Conservation (phyloP, 2,329 filamentous ascomycete genomes). For the Exophiala aquamarina region DNA sequence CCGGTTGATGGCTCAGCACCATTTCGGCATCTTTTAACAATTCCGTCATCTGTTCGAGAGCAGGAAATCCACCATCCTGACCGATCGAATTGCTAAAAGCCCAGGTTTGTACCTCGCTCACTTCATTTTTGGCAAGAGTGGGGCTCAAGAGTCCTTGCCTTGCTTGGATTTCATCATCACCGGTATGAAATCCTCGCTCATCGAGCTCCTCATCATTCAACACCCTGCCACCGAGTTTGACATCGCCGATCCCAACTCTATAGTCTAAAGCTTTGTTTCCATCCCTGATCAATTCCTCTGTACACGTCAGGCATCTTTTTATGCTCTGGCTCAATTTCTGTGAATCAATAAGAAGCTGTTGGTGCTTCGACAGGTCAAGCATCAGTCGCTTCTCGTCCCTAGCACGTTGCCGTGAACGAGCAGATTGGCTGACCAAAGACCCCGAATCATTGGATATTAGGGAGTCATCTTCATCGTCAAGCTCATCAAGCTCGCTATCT, state of each 20-base stretch:
- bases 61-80: no score
- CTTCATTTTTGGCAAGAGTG: slow-evolving; percentile 16
- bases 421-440: slow-evolving; percentile 39
- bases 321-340: slow-evolving; percentile 96
- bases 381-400: slow-evolving; percentile 81
- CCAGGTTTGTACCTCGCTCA: slow-evolving; percentile 20
- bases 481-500: slow-evolving; percentile 22
- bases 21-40: no score
- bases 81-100: neutral
- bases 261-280: slow-evolving; percentile 86
- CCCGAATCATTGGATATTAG: slow-evolving; percentile 33
- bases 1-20: no score
- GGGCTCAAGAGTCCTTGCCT: slow-evolving; percentile 26
- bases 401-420: slow-evolving; percentile 54
- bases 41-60: no score
- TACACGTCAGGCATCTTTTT: slow-evolving; percentile 83
- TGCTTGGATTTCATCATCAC: slow-evolving; percentile 9
- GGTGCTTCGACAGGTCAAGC: slow-evolving; percentile 83
- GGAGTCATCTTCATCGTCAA: slow-evolving; percentile 35
- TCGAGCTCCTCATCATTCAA: slow-evolving; percentile 65
- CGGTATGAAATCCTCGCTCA: slow-evolving; percentile 16
- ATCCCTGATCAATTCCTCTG: slow-evolving; percentile 85
- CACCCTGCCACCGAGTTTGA: slow-evolving; percentile 78
- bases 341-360: slow-evolving; percentile 81
- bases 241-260: slow-evolving; percentile 72